Base-by-base conservation (phyloP, 306 rosid genomes). In the Pyrus bretschneideri region DNA sequence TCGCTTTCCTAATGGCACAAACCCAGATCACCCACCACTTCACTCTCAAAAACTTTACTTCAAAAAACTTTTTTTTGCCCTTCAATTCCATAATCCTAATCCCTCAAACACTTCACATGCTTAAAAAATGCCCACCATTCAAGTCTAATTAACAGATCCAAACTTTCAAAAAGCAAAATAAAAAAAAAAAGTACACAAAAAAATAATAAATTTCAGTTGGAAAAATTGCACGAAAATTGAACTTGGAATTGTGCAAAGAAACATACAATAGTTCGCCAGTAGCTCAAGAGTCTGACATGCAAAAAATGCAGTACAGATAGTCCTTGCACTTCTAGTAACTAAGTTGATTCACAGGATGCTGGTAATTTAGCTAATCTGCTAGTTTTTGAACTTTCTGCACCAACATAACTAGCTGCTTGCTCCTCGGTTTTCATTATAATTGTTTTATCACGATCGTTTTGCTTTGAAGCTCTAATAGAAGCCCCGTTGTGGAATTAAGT, bases 251-350 rank as follows among this genome's bases (percentile, higher is more conserved):
- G 13, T 21, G 22, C 11, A 5, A 52, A 30, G 75, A 52, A 71
- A n/a, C 67, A 42, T 72, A 72, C 67, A 69, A 73, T 73, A 45
- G 45, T 60, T 15, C 6, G 7, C 68, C 10, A 25, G 38, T 13
- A 23, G 68, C 25, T 40, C 40, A 59, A 18, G 15, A 40, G 23
- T 23, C 35, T 17, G 17, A 15, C 55, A 35, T 22, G 68, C 22
- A 63, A 90, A 79, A 91, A 91, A 76, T 83, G 87, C 76, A 76
- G 80, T 35, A 84, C 81, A 33, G 93, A 86, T 74, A 85, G 80
- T 45, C 87, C 87, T 59, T 84, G 94, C 69, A 82, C 86, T 88
- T 83, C 84, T 61, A 83, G 80, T 79, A 85, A 65, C 58, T 81
- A 29, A 69, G 83, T 25, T 52, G 88, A 81, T 58, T 81, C 79